phyloP scores from a whole-genome alignment of 805 yeast species.

The Maudiozyma bulderi region DNA sequence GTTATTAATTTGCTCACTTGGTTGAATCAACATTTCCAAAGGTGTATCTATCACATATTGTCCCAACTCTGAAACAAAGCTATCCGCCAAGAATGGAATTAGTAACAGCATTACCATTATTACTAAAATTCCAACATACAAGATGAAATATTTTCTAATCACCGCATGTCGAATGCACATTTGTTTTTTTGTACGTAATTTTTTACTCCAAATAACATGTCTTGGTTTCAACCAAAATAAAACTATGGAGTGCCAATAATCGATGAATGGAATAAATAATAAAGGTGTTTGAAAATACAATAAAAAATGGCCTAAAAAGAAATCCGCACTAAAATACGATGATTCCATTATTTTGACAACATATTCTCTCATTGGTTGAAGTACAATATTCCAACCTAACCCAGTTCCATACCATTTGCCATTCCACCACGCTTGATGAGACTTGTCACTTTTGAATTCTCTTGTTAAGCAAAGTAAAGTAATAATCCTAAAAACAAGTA shows the following conservation, averaged over 20 bases:
- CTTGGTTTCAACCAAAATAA: constrained; percentile 60
- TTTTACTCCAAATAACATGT: constrained; percentile 25
- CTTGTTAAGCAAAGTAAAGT: constrained; percentile 45
- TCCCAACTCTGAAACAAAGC: constrained; percentile 21
- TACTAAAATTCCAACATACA: constrained; percentile 36
- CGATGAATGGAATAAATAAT: constrained; percentile 52
- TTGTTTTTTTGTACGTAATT: constrained; percentile 33
- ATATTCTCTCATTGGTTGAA: constrained; percentile 59
- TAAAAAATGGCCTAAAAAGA: constrained; percentile 48
- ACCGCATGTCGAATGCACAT: constrained; percentile 33
- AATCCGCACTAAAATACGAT: constrained; percentile 59
- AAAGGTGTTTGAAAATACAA: constrained; percentile 52
- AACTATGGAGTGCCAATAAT: constrained; percentile 56
- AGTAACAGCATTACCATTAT: constrained; percentile 35
- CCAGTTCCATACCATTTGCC: constrained; percentile 60
- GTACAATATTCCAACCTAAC: constrained; percentile 48
- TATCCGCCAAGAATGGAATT: constrained; percentile 38
- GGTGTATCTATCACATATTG: constrained; percentile 15
- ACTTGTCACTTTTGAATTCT: constrained; percentile 50
- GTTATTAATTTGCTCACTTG: constrained; percentile 49
- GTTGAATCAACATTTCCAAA: constrained; percentile 44
- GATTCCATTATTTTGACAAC: constrained; percentile 55
- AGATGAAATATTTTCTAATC: constrained; percentile 36
- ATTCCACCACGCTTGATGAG: constrained; percentile 72
- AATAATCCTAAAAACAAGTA: constrained; percentile 43